Base-by-base conservation (phyloP, 805 yeast species). In the Candida lessepsii region DNA sequence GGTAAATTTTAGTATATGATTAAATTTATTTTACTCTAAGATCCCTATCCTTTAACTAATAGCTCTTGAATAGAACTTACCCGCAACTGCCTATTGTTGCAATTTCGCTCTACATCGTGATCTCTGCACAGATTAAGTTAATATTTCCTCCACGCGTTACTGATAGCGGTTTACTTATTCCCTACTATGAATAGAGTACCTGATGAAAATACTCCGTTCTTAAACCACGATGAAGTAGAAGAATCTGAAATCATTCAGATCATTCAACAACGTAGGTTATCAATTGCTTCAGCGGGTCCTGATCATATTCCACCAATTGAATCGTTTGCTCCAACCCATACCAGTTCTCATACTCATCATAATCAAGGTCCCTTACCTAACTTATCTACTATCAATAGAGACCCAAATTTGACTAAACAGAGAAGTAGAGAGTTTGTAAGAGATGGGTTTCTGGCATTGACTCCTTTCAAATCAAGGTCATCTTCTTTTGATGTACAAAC, bases 1-100 rank as follows among this genome's bases (percentile, higher is more conserved):
- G 91, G 93, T 14, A 91, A 91, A 64, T 76, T 89, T 50, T 87
- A 66, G 50, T n/a, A n/a, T n/a, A n/a, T n/a, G n/a, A n/a, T n/a
- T n/a, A n/a, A n/a, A n/a, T n/a, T n/a, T n/a, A n/a, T n/a, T n/a
- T n/a, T n/a, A n/a, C n/a, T n/a, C n/a, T n/a, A n/a, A n/a, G n/a
- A n/a, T n/a, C n/a, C n/a, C n/a, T n/a, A n/a, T n/a, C n/a, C n/a
- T n/a, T n/a, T n/a, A n/a, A n/a, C n/a, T n/a, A n/a, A n/a, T n/a
- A n/a, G n/a, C n/a, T n/a, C n/a, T n/a, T n/a, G n/a, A n/a, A n/a
- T n/a, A n/a, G n/a, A n/a, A n/a, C n/a, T n/a, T n/a, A n/a, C n/a
- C n/a, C n/a, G n/a, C n/a, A n/a, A n/a, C n/a, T n/a, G n/a, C n/a
- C n/a, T n/a, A n/a, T n/a, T n/a, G n/a, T n/a, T n/a, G n/a, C n/a